A percentile compares a stretch with the other conserved stretches of the same genome.
Conservation (phyloP, 371 early-diverging fungal species). For the Circinella minor region DNA sequence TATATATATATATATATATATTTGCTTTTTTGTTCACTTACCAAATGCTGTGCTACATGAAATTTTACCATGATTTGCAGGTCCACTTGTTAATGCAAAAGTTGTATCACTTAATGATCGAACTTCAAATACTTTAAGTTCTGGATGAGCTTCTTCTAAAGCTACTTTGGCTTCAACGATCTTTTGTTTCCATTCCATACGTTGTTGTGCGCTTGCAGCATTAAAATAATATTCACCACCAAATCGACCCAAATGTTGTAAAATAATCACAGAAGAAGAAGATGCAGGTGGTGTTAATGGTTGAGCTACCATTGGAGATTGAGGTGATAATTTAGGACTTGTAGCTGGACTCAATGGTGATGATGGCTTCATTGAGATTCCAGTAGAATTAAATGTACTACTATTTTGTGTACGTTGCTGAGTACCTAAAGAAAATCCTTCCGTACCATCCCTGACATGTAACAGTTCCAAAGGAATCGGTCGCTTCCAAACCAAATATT, state of each 20-base stretch:
- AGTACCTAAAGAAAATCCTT: conserved; percentile 32
- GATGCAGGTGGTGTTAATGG: conserved; percentile 9
- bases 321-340: background rate
- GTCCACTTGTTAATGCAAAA: conserved; percentile 27
- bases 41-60: conserved; percentile 73
- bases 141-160: conserved; percentile 40
- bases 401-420: background rate
- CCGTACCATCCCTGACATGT: conserved; percentile 56
- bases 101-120: conserved; percentile 45
- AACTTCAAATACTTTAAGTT: conserved; percentile 69
- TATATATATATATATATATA: background rate
- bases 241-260: conserved; percentile 78
- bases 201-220: conserved; percentile 73
- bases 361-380: conserved; percentile 8
- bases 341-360: conserved; percentile 4
- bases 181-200: conserved; percentile 83
- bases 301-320: background rate
- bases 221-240: conserved; percentile 74
- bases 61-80: conserved; percentile 57
- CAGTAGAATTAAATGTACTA: conserved; percentile 5
- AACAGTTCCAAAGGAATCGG: conserved; percentile 69
- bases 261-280: conserved; percentile 8
- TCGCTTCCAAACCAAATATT: conserved; percentile 59
- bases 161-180: conserved; percentile 74
- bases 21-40: conserved; percentile 31